These are phyloP conservation scores for Kwoniella heveanensis DNA, from an alignment of 768 basidiomycete genomes.

Conservation along the genomic window DNA sequence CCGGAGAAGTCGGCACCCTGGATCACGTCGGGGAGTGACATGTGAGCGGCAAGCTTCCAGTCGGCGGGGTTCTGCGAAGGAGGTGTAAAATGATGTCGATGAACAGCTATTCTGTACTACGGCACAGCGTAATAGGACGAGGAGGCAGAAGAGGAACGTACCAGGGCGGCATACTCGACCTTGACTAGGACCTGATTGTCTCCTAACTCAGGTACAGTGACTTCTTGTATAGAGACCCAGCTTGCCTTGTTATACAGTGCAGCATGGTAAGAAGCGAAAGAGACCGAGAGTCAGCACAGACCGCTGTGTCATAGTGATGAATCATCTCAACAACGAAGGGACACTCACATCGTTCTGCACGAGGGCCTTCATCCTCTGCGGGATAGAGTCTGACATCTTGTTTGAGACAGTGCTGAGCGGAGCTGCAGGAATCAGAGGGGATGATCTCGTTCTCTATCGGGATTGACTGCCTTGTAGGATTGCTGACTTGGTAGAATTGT, in stretches of 20 bases:
- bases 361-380: constrained; percentile 35
- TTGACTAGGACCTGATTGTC: constrained; percentile 47
- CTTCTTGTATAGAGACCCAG: constrained; percentile 22
- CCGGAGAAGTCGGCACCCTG: constrained; percentile 48
- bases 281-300: not conserved
- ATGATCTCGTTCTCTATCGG: no score
- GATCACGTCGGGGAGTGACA: constrained; percentile 25
- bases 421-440: no score
- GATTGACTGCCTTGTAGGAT: no score
- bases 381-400: constrained; percentile 12
- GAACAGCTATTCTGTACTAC: no score
- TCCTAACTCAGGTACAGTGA: constrained; percentile 27
- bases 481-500: no score
- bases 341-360: constrained; percentile 23
- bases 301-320: no score
- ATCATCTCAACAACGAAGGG: no score
- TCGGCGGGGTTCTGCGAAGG: constrained; percentile 35
- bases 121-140: no score
- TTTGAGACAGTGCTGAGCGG: no score
- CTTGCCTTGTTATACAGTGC: constrained; percentile 15
- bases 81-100: constrained; percentile 1
- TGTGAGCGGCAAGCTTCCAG: constrained; percentile 32
- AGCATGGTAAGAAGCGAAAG: constrained; percentile 25
- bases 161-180: constrained; percentile 40
- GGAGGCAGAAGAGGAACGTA: constrained; percentile 14